phyloP scores from a whole-genome alignment of 345 rosid species.

The Camelina hispida region DNA sequence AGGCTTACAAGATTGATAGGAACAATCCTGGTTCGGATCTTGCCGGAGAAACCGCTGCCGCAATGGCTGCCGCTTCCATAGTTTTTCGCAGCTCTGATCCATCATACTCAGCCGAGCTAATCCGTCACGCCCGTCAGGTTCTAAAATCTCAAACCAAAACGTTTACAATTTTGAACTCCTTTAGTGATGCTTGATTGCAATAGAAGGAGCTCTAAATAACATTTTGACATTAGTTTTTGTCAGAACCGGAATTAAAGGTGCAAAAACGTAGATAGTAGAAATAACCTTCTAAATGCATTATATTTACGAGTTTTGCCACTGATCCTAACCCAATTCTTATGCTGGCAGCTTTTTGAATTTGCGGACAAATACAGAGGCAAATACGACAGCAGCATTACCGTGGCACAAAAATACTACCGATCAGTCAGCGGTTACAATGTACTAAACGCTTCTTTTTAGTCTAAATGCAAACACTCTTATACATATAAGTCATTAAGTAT shows the following conservation, averaged over 20 bases:
- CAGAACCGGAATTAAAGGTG: neutral
- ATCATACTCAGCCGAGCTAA: conserved; percentile 67
- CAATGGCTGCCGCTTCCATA: conserved; percentile 96
- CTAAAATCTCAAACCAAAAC: neutral
- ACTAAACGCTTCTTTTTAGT: conserved; percentile 29
- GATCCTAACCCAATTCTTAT: neutral
- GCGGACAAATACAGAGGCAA: conserved; percentile 96
- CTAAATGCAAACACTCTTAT: neutral
- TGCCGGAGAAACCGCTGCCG: conserved; percentile 95
- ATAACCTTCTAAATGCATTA: neutral
- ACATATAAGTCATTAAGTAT: neutral
- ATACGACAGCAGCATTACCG: conserved; percentile 84
- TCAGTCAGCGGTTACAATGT: conserved; percentile 94
- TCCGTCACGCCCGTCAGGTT: conserved; percentile 82
- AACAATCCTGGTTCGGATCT: conserved; percentile 97
- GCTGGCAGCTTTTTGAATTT: conserved; percentile 76
- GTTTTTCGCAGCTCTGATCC: conserved; percentile 74
- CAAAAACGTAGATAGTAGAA: neutral
- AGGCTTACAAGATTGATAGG: conserved; percentile 71
- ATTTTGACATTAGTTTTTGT: neutral
- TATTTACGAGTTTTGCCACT: conserved; percentile 11
- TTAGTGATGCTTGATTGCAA: neutral
- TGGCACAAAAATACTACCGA: conserved; percentile 78
- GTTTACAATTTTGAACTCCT: neutral
- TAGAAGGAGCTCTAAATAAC: neutral